Evolutionary conservation across 345 rosid species (phyloP), one percentile per base, ranked within the genome.

Genomic region (Firmiana major): DNA sequence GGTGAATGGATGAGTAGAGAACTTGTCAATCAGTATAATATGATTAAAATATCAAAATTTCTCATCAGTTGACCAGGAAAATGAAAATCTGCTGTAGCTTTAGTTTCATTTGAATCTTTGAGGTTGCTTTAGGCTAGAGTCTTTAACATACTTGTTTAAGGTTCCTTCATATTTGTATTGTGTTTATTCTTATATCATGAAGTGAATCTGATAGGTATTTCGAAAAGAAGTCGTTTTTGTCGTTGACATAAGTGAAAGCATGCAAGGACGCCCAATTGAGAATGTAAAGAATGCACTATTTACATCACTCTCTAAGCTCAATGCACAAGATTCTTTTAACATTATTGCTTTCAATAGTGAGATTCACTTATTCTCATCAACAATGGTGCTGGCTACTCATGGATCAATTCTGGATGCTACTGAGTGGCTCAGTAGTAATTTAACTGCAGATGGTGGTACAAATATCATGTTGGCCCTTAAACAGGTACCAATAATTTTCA

Each of bases 281-380:
- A 87, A 77, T 78, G 89, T 86, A 6, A 93, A 88, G 88, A 90
- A 80, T 19, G 93, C 89, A 4, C 19, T 93, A 51, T 72, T 79
- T 81, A 88, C 81, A 72, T 87, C 88, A 21, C 85, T 96, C 19
- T 70, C 80, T 3, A 83, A 83, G 85, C 87, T 96, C 82, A 79
- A 79, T 77, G 75, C 86, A 43, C 84, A 85, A 78, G 99, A 96
- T 89, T 86, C 89, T 65, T 93, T 96, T 80, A 96, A 88, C 84
- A 90, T 96, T 53, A 88, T 96, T 16, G 95, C 95, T 40, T 96
- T 96, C 79, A 92, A 96, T 80, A 90, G 90, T 60, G 92, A 92
- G 64, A 84, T 80, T 71, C 78, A 63, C 9, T 74, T 81, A 26
- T 93, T 92, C 84, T 91, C 98, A 49, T 78, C 88, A 9, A 83